phyloP scores from a whole-genome alignment of 345 rosid species.

The Euphorbia pulcherrima region DNA sequence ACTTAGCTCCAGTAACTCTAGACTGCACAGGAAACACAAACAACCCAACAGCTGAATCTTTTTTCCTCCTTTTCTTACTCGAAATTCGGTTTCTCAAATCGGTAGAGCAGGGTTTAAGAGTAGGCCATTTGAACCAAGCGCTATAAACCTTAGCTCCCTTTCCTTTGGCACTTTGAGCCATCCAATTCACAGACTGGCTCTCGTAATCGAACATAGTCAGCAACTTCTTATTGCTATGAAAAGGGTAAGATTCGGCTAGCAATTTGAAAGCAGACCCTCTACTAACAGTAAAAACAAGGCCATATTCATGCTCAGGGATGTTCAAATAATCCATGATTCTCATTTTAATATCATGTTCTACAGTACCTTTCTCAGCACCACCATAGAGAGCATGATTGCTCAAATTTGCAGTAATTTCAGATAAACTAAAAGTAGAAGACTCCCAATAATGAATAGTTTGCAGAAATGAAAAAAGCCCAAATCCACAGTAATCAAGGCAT shows the following conservation, averaged over 20 bases:
- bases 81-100: constrained; percentile 87
- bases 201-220: constrained; percentile 98
- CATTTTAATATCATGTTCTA: constrained; percentile 81
- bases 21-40: constrained; percentile 98
- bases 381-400: constrained; percentile 91
- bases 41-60: constrained; percentile 79
- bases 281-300: constrained; percentile 98
- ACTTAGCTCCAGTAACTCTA: constrained; percentile 92
- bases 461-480: constrained; percentile 85
- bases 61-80: constrained; percentile 80
- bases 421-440: constrained; percentile 90
- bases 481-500: constrained; percentile 98
- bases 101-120: constrained; percentile 89
- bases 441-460: constrained; percentile 96
- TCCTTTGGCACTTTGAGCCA: constrained; percentile 93
- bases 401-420: constrained; percentile 91
- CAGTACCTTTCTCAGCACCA: constrained; percentile 86
- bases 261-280: constrained; percentile 97
- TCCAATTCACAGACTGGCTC: constrained; percentile 96
- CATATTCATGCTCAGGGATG: constrained; percentile 94
- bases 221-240: constrained; percentile 87
- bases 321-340: constrained; percentile 95
- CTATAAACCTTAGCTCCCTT: constrained; percentile 86
- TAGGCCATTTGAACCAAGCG: constrained; percentile 99
- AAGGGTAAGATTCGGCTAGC: constrained; percentile 93